Percentiles rank a stretch among this genome's conserved stretches.
These are phyloP conservation scores for Zopfia rhizophila DNA, from an alignment of 2,329 filamentous ascomycete genomes.

Conservation along the genomic window DNA sequence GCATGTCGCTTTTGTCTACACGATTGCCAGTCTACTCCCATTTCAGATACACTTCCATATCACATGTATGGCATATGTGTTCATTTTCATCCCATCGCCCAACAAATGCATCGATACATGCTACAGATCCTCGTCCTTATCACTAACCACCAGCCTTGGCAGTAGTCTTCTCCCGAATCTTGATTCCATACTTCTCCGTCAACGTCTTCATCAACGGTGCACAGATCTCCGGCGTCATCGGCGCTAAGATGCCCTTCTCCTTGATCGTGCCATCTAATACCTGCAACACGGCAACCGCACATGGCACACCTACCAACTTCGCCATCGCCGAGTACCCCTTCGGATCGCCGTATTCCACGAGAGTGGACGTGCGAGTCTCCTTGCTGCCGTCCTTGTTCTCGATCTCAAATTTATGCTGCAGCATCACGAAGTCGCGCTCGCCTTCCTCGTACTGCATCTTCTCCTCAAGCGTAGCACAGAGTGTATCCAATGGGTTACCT, in stretches of 20 bases:
- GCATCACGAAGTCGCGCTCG: conserved; percentile 84
- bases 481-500: conserved; percentile 87
- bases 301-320: conserved; percentile 80
- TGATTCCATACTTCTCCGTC: conserved; percentile 79
- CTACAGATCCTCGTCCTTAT: no score
- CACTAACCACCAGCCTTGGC: no score
- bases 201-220: conserved; percentile 80
- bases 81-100: no score
- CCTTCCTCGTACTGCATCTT: conserved; percentile 89
- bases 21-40: no score
- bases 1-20: conserved; percentile 1
- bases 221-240: conserved; percentile 77
- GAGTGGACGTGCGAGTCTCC: conserved; percentile 82
- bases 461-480: conserved; percentile 87
- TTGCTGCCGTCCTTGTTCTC: conserved; percentile 81
- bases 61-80: no score
- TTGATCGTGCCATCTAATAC: conserved; percentile 79
- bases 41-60: no score
- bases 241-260: conserved; percentile 79
- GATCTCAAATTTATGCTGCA: conserved; percentile 86
- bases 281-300: conserved; percentile 78
- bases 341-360: conserved; percentile 83
- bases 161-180: conserved; percentile 76
- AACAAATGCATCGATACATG: no score
- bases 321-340: conserved; percentile 87